Evolutionary conservation across 106 monocot species (phyloP).

Genomic region (Dendrobium officinale): DNA sequence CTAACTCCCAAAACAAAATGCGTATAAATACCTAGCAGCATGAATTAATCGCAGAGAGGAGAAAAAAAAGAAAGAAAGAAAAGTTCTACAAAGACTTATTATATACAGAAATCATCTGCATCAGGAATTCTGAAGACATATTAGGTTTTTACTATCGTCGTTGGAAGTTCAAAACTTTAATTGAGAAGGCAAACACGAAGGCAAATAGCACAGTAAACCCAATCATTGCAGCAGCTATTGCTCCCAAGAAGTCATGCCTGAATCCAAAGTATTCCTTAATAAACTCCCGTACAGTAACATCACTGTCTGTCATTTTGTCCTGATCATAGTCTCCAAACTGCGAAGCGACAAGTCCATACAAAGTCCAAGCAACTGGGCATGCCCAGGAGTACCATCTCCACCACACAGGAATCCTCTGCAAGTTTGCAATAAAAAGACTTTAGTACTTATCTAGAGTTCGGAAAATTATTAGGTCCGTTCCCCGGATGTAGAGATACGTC

Average conservation of each 20-base stretch:
- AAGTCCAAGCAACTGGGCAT: conserved; percentile 24
- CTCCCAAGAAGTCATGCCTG: conserved; percentile 21
- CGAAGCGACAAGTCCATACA: conserved; percentile 19
- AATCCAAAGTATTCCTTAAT: conserved; percentile 17
- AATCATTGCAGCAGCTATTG: conserved; percentile 13
- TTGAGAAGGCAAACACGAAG: conserved; percentile 20
- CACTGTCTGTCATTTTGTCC: not conserved
- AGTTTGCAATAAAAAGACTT: too few relatives aligned
- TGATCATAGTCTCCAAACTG: conserved; percentile 19
- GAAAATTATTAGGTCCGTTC: too few relatives aligned
- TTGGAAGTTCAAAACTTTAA: conserved; percentile 29
- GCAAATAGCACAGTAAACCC: conserved; percentile 23
- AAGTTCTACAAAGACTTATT: not conserved
- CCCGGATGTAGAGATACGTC: too few relatives aligned
- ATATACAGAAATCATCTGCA: conserved; percentile 1
- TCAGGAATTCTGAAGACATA: not conserved
- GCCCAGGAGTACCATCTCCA: conserved; percentile 30
- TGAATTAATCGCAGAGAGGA: not conserved
- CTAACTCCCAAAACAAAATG: not conserved
- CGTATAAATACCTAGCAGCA: not conserved
- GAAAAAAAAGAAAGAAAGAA: not conserved
- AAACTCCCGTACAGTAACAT: conserved; percentile 1
- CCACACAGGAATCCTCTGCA: conserved; percentile 29
- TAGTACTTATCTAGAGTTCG: too few relatives aligned
- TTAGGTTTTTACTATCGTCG: conserved; percentile 1